Conservation (phyloP, 2,329 filamentous ascomycete genomes). For the Talaromyces piceae region DNA sequence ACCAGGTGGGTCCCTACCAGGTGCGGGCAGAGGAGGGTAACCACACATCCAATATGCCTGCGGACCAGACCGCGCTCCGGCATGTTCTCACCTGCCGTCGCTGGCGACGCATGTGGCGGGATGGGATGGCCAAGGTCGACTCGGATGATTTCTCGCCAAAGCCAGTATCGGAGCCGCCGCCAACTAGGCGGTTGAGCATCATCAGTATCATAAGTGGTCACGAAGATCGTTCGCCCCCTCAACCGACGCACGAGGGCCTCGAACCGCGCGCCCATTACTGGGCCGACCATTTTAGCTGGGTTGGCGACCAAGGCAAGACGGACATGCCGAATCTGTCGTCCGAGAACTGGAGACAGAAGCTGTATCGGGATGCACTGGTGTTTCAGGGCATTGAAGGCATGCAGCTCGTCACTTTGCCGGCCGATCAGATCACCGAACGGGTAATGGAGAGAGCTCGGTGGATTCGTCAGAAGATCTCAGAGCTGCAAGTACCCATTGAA, state of each 20-base stretch:
- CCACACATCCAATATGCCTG: not conserved
- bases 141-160: not conserved
- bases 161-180: not conserved
- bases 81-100: constrained; percentile 18
- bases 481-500: constrained; percentile 2
- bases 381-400: constrained; percentile 24
- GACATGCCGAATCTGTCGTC: constrained; percentile 1
- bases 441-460: constrained; percentile 9
- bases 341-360: constrained; percentile 15
- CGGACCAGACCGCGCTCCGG: constrained; percentile 11
- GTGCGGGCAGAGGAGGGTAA: not conserved
- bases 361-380: constrained; percentile 20
- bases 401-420: constrained; percentile 21
- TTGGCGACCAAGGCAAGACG: not conserved
- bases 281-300: not conserved
- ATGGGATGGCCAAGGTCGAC: constrained; percentile 9
- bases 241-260: not conserved
- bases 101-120: constrained; percentile 22
- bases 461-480: constrained; percentile 14
- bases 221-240: not conserved
- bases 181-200: constrained; percentile 7
- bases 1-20: constrained; percentile 7
- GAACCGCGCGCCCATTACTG: not conserved
- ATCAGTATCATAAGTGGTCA: constrained; percentile 13
- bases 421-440: constrained; percentile 14